A percentile compares a stretch with the other conserved stretches of the same genome.
Evolutionary conservation across 1,139 yeast genomes (phyloP).

Genomic region (Yamadazyma pseudoaaseri): DNA sequence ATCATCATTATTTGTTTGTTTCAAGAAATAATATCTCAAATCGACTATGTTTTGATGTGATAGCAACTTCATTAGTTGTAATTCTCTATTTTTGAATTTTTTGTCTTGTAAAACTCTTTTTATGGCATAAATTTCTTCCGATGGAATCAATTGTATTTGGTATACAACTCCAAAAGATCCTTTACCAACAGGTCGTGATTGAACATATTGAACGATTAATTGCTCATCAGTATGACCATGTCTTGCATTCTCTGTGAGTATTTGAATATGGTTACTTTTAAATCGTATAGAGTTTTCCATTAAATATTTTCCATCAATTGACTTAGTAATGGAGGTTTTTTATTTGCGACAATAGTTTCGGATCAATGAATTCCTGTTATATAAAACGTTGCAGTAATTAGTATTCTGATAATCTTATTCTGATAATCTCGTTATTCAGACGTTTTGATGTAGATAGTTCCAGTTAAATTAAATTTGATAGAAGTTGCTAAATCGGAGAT

Average conservation of each 20-base stretch:
- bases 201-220: constrained; percentile 62
- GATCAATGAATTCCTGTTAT: no score
- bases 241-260: constrained; percentile 3
- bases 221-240: constrained; percentile 33
- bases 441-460: no score
- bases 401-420: no score
- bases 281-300: no score
- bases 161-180: constrained; percentile 97
- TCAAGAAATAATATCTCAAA: constrained; percentile 83
- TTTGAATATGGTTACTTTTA: constrained; percentile 3
- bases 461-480: no score
- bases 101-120: constrained; percentile 93
- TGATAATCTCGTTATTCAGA: no score
- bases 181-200: constrained; percentile 86
- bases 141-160: constrained; percentile 75
- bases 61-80: constrained; percentile 90
- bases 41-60: constrained; percentile 87
- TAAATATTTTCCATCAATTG: no score
- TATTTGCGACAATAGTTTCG: no score
- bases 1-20: constrained; percentile 74
- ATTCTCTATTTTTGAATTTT: constrained; percentile 91
- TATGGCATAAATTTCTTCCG: constrained; percentile 82
- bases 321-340: no score
- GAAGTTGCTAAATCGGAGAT: no score
- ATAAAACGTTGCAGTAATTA: constrained; percentile 3